Base-by-base conservation (phyloP, 495 filamentous ascomycete species). In the Cairneyella variabilis region DNA sequence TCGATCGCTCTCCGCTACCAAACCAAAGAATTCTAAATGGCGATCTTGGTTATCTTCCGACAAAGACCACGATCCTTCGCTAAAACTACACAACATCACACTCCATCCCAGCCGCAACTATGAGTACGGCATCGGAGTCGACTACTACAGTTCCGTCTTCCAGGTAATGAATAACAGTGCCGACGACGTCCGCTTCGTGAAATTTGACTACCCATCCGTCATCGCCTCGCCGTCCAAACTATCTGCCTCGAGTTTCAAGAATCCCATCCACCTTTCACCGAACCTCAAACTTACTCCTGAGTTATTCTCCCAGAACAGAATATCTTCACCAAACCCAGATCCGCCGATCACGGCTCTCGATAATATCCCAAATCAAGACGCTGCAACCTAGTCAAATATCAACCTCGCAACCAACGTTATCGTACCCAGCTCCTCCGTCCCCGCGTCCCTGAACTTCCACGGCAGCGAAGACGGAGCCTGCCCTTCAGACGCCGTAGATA, bases 111-210 rank as follows among this genome's bases (percentile, higher is more conserved):
- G 73, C 14, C 69, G 65, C 23, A 71, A 75, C 6, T 76, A 80
- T 54, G 80, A 84, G 52, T 82, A 71, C 46, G 78, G 77, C 23
- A 80, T 84, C 11, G 76, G 74, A 1, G 68, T 83, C 1, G 81
- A 84, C 58, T 59, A 59, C 37, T 22, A 9, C 2, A 37, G 26
- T 21, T 44, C 36, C n/a, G 18, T 84, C 1, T 78, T 81, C 57
- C 78, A 79, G 65, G 17, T 34, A 11, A 37, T 59, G 22, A 27
- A 54, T 32, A 53, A 59, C n/a, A 37, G 36, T 16, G 18, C 20
- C 2, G 34, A 51, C 36, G 51, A 60, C 47, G 40, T 52, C 7
- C 38, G 32, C 25, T 36, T 48, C 22, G 12, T 51, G 2, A 48
- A 28, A 12, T 56, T 60, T 26, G 18, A 51, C 14, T 18, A 54